Conservation (phyloP, 345 rosid genomes). For the Pistacia vera region DNA sequence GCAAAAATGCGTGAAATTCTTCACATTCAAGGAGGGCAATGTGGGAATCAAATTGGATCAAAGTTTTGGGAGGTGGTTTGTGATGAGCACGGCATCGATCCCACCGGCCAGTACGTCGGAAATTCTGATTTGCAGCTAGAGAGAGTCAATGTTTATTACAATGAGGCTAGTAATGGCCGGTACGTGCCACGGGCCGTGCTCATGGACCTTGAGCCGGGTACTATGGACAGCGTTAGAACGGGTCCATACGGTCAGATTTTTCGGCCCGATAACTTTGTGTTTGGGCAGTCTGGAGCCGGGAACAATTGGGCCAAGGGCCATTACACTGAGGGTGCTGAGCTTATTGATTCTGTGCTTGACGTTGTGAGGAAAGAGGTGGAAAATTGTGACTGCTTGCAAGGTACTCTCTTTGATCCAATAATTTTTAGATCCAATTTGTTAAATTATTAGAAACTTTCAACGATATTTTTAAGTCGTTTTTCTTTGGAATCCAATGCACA, state of each 20-base stretch:
- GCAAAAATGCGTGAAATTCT: constrained; percentile 41
- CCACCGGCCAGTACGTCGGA: constrained; percentile 25
- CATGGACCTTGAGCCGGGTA: constrained; percentile 47
- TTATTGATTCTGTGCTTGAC: constrained; percentile 37
- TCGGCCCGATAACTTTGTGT: constrained; percentile 34
- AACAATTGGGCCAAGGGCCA: constrained; percentile 46
- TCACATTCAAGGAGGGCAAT: constrained; percentile 46
- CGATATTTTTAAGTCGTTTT: too few species aligned
- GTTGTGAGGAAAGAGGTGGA: constrained; percentile 43
- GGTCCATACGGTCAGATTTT: constrained; percentile 28
- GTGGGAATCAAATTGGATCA: constrained; percentile 42
- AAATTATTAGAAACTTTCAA: too few species aligned
- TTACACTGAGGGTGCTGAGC: constrained; percentile 42
- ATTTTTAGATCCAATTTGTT: neutral
- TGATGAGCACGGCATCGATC: constrained; percentile 42
- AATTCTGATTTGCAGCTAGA: constrained; percentile 27
- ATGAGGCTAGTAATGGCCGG: constrained; percentile 29
- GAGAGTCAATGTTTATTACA: constrained; percentile 34
- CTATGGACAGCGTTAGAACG: constrained; percentile 35
- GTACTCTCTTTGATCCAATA: neutral
- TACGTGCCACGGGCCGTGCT: constrained; percentile 40
- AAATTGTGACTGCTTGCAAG: constrained; percentile 42
- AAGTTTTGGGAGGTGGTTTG: constrained; percentile 43
- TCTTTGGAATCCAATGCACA: neutral
- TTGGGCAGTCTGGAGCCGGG: constrained; percentile 38